Percentiles rank a stretch among this genome's conserved stretches.
Conservation (phyloP, 805 yeast species). For the Candida piceae region DNA sequence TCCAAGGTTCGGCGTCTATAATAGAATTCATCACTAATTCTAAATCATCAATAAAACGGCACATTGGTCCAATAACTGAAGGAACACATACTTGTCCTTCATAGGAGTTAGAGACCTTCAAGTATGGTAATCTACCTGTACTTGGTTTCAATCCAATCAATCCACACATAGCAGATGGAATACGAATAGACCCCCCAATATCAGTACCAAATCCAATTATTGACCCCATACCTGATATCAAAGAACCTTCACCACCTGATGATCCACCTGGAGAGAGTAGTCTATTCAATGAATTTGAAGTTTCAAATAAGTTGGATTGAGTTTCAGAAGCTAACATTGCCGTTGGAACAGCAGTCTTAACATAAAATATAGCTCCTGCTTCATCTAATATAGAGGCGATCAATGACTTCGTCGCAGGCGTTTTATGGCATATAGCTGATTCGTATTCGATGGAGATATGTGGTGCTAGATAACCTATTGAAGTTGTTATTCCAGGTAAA, state of each 20-base stretch:
- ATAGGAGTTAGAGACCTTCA: constrained; percentile 29
- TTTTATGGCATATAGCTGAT: too few species aligned
- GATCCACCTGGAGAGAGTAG: constrained; percentile 38
- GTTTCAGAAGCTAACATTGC: constrained; percentile 40
- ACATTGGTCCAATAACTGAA: constrained; percentile 35
- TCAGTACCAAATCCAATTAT: constrained; percentile 36
- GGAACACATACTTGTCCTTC: constrained; percentile 27
- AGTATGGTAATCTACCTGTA: constrained; percentile 32
- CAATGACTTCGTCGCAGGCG: constrained; percentile 27
- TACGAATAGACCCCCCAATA: constrained; percentile 36
- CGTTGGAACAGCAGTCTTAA: constrained; percentile 41
- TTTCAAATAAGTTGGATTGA: constrained; percentile 30
- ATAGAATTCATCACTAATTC: constrained; percentile 40
- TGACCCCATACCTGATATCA: constrained; percentile 28
- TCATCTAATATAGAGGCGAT: constrained; percentile 23
- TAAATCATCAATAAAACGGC: constrained; percentile 36
- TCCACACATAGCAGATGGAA: constrained; percentile 31
- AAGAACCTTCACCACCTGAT: constrained; percentile 42
- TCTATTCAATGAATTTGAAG: constrained; percentile 36
- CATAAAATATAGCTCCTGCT: constrained; percentile 39
- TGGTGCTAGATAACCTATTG: constrained; percentile 37
- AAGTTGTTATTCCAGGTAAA: constrained; percentile 34
- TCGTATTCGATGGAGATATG: too few species aligned
- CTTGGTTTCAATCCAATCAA: constrained; percentile 31
- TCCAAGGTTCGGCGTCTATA: constrained; percentile 20